phyloP scores from a whole-genome alignment of 768 basidiomycete genomes.

The Kwoniella newhampshirensis region DNA sequence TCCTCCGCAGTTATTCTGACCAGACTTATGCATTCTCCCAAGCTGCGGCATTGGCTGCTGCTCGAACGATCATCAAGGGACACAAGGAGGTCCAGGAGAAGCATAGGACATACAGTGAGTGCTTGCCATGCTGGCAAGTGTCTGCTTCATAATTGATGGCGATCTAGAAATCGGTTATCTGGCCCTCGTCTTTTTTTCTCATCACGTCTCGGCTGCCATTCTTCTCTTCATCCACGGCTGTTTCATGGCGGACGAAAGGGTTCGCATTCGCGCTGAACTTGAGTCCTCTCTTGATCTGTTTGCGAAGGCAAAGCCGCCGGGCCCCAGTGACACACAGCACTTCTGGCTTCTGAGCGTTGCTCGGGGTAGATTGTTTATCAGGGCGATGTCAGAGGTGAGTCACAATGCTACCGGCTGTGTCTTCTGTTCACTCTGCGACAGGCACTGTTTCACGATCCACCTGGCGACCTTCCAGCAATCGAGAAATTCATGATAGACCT shows the following conservation, averaged over 20 bases:
- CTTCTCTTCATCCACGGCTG: slow-evolving; percentile 11
- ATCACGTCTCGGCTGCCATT: slow-evolving; percentile 5
- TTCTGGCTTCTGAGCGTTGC: slow-evolving; percentile 3
- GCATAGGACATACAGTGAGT: slow-evolving; percentile 3
- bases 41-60: slow-evolving; percentile 8
- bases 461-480: slow-evolving; percentile 1
- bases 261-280: background rate
- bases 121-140: background rate
- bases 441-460: slow-evolving; percentile 3
- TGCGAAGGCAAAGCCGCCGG: background rate
- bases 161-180: background rate
- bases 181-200: slow-evolving; percentile 8
- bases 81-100: slow-evolving; percentile 5
- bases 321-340: background rate
- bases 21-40: slow-evolving; percentile 3
- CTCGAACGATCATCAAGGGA: slow-evolving; percentile 7
- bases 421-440: background rate
- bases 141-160: background rate
- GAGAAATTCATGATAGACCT: slow-evolving; percentile 8
- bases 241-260: background rate
- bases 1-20: slow-evolving; percentile 8
- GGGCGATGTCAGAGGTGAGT: slow-evolving; percentile 6
- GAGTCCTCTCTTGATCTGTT: slow-evolving; percentile 1
- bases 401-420: too few relatives aligned
- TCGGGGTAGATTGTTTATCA: slow-evolving; percentile 4